Percentiles rank a stretch among this genome's conserved stretches.
Conservation (phyloP, 1,284 basidiomycete species). For the Somion occarium region DNA sequence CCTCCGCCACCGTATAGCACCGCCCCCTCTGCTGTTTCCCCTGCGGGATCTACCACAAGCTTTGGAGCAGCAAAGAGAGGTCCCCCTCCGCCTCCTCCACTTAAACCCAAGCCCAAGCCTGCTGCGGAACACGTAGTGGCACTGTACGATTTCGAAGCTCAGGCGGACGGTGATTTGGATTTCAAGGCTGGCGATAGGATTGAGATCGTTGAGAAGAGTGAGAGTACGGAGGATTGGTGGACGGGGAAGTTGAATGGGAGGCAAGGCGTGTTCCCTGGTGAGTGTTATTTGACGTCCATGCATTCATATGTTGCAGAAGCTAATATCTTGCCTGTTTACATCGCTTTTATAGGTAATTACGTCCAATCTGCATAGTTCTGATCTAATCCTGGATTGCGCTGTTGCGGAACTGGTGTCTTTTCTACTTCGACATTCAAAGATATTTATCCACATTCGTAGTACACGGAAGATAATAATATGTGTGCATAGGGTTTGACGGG, state of each 20-base stretch:
- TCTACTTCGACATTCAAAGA: no score
- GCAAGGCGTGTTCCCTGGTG: slow-evolving; percentile 93
- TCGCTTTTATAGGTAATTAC: background rate
- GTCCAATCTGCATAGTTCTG: background rate
- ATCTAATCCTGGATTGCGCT: no score
- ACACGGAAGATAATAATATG: no score
- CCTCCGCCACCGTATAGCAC: slow-evolving; percentile 60
- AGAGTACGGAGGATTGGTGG: slow-evolving; percentile 96
- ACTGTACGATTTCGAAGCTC: slow-evolving; percentile 90
- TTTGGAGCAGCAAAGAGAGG: slow-evolving; percentile 58
- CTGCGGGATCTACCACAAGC: slow-evolving; percentile 8
- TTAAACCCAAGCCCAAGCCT: slow-evolving; percentile 71
- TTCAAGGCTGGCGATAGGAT: slow-evolving; percentile 94
- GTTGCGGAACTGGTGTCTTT: no score
- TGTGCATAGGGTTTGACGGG: no score
- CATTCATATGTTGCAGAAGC: background rate
- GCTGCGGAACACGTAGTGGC: slow-evolving; percentile 82
- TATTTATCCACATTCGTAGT: no score
- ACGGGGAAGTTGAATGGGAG: slow-evolving; percentile 83
- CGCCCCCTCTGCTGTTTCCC: slow-evolving; percentile 30
- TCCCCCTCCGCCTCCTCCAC: slow-evolving; percentile 84
- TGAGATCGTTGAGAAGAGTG: slow-evolving; percentile 84
- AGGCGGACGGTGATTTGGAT: slow-evolving; percentile 91
- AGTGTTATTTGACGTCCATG: slow-evolving; percentile 15
- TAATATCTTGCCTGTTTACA: background rate